Conservation (phyloP, 2,329 filamentous ascomycete genomes). For the Diaporthe caulivora region DNA sequence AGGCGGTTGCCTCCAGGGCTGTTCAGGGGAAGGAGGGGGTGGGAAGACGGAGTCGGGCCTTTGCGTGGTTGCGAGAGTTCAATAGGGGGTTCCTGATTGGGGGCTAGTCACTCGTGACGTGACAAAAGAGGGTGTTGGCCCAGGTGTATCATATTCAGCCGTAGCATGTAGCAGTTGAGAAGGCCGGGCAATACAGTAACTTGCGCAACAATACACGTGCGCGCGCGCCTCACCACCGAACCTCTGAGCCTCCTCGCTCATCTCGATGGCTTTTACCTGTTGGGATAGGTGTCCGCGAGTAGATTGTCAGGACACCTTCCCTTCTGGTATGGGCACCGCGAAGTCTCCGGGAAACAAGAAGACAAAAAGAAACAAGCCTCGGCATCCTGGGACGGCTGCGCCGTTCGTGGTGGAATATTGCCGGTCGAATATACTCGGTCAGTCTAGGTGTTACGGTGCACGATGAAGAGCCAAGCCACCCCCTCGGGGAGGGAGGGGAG, state of each 20-base stretch:
- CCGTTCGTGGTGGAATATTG: not conserved
- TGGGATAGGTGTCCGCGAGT: slow-evolving; percentile 12
- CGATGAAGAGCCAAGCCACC: slow-evolving; percentile 6
- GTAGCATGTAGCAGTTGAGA: slow-evolving; percentile 4
- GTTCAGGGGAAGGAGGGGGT: not conserved
- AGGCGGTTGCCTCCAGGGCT: not conserved
- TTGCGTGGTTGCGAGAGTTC: not conserved
- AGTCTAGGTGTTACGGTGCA: not conserved
- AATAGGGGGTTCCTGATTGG: not conserved
- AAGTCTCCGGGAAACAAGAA: not conserved
- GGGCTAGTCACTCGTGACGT: not conserved
- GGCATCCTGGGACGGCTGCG: slow-evolving; percentile 5
- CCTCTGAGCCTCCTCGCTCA: slow-evolving; percentile 17
- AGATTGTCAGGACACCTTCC: slow-evolving; percentile 20
- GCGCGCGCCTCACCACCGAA: slow-evolving; percentile 5
- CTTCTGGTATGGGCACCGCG: slow-evolving; percentile 2
- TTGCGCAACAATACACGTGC: not conserved
- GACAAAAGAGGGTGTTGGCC: slow-evolving; percentile 8
- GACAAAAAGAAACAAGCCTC: not conserved
- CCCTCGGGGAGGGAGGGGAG: slow-evolving; percentile 19
- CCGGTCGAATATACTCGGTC: slow-evolving; percentile 15
- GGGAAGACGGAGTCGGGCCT: not conserved
- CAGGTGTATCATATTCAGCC: slow-evolving; percentile 7
- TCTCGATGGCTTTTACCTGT: slow-evolving; percentile 17
- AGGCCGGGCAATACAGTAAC: not conserved